A percentile compares a stretch with the other conserved stretches of the same genome.
Evolutionary conservation across 2,329 filamentous ascomycete genomes (phyloP).

Genomic region (Talaromyces sp.): DNA sequence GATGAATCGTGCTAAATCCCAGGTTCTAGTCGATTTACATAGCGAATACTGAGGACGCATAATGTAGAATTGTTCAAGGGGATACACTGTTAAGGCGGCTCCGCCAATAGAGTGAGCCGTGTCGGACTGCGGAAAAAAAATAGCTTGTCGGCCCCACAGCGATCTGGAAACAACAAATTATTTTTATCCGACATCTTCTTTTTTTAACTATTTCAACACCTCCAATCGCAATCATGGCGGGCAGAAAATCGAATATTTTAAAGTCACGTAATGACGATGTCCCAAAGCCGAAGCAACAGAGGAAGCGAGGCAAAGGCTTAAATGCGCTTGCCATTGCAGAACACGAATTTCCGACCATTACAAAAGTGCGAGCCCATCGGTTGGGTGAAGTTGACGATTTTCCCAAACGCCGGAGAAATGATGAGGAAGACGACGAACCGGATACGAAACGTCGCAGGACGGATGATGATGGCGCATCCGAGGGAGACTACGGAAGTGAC

Average conservation of each 20-base stretch:
- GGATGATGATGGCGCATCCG: conserved; percentile 45
- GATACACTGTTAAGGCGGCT: neutral
- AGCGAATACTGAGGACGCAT: neutral
- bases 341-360: conserved; percentile 50
- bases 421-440: conserved; percentile 39
- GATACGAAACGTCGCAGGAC: conserved; percentile 46
- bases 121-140: neutral
- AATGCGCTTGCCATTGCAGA: conserved; percentile 66
- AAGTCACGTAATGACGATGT: conserved; percentile 35
- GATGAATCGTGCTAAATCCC: too few relatives aligned
- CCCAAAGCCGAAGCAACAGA: conserved; percentile 45
- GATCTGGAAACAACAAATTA: conserved; percentile 3
- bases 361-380: conserved; percentile 55
- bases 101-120: neutral
- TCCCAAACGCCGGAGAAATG: conserved; percentile 40
- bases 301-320: conserved; percentile 46
- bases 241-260: conserved; percentile 39
- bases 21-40: too few relatives aligned
- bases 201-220: neutral
- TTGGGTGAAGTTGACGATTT: conserved; percentile 57
- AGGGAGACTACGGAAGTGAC: conserved; percentile 72
- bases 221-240: conserved; percentile 32
- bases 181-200: conserved; percentile 4
- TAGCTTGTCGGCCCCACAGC: conserved; percentile 11
- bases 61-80: neutral